These are phyloP conservation scores for Microbotryum lychnidis-dioicae DNA, from an alignment of 1,284 basidiomycete species.

Conservation along the genomic window DNA sequence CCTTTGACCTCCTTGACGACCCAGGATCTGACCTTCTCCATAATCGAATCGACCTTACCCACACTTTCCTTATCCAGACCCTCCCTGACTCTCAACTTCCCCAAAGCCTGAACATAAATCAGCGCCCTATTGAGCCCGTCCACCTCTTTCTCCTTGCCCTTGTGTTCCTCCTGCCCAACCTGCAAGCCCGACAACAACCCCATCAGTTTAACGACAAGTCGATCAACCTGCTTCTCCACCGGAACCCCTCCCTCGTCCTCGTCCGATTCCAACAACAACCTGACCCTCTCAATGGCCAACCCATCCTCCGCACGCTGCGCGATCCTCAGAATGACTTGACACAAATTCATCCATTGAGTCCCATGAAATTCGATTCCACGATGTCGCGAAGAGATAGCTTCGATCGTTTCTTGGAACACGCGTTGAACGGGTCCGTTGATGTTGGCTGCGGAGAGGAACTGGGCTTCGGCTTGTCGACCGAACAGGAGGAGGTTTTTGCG, in stretches of 20 bases:
- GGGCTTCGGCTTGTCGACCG: constrained; percentile 20
- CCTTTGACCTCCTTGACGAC: no score
- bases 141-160: no score
- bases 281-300: constrained; percentile 7
- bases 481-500: constrained; percentile 27
- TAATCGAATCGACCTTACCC: no score
- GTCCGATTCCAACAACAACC: constrained; percentile 1
- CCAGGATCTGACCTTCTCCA: no score
- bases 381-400: not conserved
- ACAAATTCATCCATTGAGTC: constrained; percentile 14
- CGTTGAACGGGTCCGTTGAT: constrained; percentile 8
- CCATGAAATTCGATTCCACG: not conserved
- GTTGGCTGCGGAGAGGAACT: not conserved
- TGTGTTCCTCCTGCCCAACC: no score
- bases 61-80: no score
- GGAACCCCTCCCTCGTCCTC: not conserved
- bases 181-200: no score
- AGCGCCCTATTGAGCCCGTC: no score
- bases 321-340: constrained; percentile 23
- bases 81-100: no score
- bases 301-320: constrained; percentile 17
- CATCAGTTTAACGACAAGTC: not conserved
- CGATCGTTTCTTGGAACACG: constrained; percentile 7
- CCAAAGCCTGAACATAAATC: no score
- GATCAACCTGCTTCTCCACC: not conserved